A percentile compares a stretch with the other conserved stretches of the same genome.
Evolutionary conservation across 1,284 basidiomycete species (phyloP).

Genomic region (Cutaneotrichosporon sp.): DNA sequence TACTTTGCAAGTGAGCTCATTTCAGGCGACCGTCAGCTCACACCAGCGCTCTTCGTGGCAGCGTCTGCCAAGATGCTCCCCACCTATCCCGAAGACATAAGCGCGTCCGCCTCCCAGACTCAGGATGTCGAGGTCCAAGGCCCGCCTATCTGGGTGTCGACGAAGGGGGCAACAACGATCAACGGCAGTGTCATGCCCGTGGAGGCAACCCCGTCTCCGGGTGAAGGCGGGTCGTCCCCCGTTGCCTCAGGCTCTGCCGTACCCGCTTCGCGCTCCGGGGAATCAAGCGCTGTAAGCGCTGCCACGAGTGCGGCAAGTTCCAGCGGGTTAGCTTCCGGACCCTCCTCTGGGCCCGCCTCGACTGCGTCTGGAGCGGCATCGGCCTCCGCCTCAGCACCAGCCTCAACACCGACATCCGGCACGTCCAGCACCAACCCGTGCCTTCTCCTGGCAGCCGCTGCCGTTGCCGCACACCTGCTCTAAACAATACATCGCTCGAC

Average conservation of each 20-base stretch:
- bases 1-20: not conserved
- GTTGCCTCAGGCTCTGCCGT: not conserved
- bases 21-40: not conserved
- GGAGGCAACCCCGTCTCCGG: not conserved
- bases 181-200: not conserved
- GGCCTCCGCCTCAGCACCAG: not conserved
- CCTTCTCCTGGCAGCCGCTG: not conserved
- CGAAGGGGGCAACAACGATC: constrained; percentile 5
- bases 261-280: not conserved
- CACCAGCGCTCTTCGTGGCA: not conserved
- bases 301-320: not conserved
- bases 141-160: not conserved
- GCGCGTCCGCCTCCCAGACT: not conserved
- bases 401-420: not conserved
- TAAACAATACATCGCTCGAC: constrained; percentile 1
- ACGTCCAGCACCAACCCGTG: not conserved
- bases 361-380: not conserved
- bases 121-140: not conserved
- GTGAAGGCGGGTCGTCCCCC: not conserved
- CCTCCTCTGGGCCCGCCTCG: not conserved
- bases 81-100: not conserved
- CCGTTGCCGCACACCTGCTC: not conserved
- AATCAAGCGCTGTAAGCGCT: not conserved
- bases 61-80: not conserved
- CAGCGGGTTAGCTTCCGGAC: not conserved